These are phyloP conservation scores for Claviceps sp. DNA, from an alignment of 2,329 filamentous ascomycete species.

Conservation along the genomic window DNA sequence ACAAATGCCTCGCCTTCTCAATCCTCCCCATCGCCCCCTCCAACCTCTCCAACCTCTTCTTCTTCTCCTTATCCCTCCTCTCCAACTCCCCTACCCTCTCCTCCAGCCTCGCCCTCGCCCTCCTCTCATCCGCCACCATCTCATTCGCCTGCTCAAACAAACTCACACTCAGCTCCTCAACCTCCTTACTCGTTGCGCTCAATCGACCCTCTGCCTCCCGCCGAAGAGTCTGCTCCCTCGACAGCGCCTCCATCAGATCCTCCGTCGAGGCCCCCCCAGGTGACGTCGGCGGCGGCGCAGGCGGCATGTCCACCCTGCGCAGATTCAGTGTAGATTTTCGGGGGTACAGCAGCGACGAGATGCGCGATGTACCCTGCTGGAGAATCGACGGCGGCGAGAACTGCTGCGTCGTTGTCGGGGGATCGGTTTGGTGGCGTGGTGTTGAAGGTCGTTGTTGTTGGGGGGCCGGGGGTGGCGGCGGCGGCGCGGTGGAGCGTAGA, in stretches of 20 bases:
- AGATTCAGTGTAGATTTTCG: slow-evolving; percentile 26
- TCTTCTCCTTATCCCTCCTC: slow-evolving; percentile 56
- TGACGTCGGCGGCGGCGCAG: neutral
- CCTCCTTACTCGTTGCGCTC: slow-evolving; percentile 53
- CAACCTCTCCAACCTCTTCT: slow-evolving; percentile 51
- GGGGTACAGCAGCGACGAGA: slow-evolving; percentile 31
- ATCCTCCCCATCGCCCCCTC: slow-evolving; percentile 60
- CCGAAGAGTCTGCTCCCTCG: slow-evolving; percentile 52
- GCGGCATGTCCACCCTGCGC: neutral
- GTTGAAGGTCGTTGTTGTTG: neutral
- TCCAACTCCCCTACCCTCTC: slow-evolving; percentile 57
- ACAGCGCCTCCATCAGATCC: slow-evolving; percentile 49
- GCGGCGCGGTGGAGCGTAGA: slow-evolving; percentile 30
- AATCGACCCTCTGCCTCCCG: slow-evolving; percentile 56
- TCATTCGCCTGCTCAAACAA: slow-evolving; percentile 77
- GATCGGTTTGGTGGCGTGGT: neutral
- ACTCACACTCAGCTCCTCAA: slow-evolving; percentile 63
- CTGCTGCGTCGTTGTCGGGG: neutral
- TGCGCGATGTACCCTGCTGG: slow-evolving; percentile 27
- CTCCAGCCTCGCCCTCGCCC: slow-evolving; percentile 57
- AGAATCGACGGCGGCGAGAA: slow-evolving; percentile 28
- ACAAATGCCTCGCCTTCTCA: slow-evolving; percentile 51
- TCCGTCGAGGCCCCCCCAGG: slow-evolving; percentile 18
- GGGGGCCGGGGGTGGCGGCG: too few species aligned
- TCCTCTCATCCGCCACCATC: slow-evolving; percentile 69